A percentile compares a stretch with the other conserved stretches of the same genome.
Evolutionary conservation across 805 yeast genomes (phyloP).

Genomic region (Saturnispora zaruensis): DNA sequence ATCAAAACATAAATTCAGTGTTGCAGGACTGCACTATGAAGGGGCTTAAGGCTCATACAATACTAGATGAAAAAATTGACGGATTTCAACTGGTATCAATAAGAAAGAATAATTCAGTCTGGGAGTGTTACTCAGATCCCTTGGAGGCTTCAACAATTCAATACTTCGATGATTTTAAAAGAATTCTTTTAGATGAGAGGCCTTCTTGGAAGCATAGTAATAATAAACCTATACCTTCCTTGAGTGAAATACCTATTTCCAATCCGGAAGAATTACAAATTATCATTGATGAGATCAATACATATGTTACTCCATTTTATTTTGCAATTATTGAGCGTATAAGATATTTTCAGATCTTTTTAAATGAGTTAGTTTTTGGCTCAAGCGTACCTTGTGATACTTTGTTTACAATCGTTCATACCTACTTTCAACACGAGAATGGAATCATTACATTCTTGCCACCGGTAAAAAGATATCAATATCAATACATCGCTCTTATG

Average conservation of each 20-base stretch:
- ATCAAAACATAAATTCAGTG: not conserved
- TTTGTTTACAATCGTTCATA: slow-evolving; percentile 2
- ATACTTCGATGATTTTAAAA: not conserved
- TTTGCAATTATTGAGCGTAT: slow-evolving; percentile 14
- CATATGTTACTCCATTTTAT: slow-evolving; percentile 4
- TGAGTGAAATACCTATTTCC: slow-evolving; percentile 5
- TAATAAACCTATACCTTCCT: not conserved
- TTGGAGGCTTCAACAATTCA: not conserved
- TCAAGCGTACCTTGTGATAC: slow-evolving; percentile 10
- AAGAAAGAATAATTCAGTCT: not conserved
- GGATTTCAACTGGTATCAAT: not conserved
- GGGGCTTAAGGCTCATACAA: not conserved
- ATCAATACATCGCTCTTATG: slow-evolving; percentile 3
- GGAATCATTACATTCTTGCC: not conserved
- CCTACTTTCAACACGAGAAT: not conserved
- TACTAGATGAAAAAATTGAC: not conserved
- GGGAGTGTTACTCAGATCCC: not conserved
- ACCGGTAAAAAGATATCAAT: slow-evolving; percentile 5
- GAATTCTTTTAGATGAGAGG: not conserved
- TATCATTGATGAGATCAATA: slow-evolving; percentile 1
- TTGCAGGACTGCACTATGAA: not conserved
- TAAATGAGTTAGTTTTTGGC: slow-evolving; percentile 10
- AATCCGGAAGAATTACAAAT: not conserved
- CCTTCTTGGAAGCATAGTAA: not conserved
- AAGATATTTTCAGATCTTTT: slow-evolving; percentile 10